A percentile compares a stretch with the other conserved stretches of the same genome.
These are phyloP conservation scores for Hyphodiscus sp. DNA, from an alignment of 2,329 filamentous ascomycete genomes.

Conservation along the genomic window DNA sequence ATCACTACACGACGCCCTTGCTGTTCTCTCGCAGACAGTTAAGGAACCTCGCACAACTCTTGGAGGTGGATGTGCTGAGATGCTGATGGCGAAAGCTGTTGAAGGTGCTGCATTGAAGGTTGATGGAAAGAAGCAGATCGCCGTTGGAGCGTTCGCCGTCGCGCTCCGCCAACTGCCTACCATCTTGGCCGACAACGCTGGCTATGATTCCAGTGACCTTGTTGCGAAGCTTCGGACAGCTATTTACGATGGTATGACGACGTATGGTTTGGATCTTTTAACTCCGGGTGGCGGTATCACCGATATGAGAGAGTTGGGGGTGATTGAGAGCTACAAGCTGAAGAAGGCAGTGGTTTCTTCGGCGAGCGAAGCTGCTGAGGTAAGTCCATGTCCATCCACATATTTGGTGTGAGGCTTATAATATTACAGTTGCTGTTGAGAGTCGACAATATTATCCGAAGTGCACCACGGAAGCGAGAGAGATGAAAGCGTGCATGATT, in stretches of 20 bases:
- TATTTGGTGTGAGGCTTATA: constrained; percentile 1
- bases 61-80: constrained; percentile 93
- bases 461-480: constrained; percentile 77
- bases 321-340: constrained; percentile 97
- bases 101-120: constrained; percentile 89
- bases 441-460: constrained; percentile 96
- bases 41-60: constrained; percentile 90
- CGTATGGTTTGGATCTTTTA: constrained; percentile 82
- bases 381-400: constrained; percentile 39
- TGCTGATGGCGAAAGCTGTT: constrained; percentile 98
- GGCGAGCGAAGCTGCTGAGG: constrained; percentile 93
- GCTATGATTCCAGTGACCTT: constrained; percentile 89
- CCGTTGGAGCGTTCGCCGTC: constrained; percentile 81
- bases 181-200: constrained; percentile 95
- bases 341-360: constrained; percentile 97
- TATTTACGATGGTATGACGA: constrained; percentile 91
- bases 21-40: constrained; percentile 93
- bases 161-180: constrained; percentile 91
- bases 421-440: constrained; percentile 67
- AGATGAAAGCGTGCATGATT: constrained; percentile 47
- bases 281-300: constrained; percentile 86
- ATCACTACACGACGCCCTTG: constrained; percentile 90
- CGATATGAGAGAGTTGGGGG: constrained; percentile 92
- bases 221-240: constrained; percentile 87
- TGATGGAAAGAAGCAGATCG: constrained; percentile 93